phyloP scores from a whole-genome alignment of 768 basidiomycete species.

The Hygrophoropsis aurantiaca region DNA sequence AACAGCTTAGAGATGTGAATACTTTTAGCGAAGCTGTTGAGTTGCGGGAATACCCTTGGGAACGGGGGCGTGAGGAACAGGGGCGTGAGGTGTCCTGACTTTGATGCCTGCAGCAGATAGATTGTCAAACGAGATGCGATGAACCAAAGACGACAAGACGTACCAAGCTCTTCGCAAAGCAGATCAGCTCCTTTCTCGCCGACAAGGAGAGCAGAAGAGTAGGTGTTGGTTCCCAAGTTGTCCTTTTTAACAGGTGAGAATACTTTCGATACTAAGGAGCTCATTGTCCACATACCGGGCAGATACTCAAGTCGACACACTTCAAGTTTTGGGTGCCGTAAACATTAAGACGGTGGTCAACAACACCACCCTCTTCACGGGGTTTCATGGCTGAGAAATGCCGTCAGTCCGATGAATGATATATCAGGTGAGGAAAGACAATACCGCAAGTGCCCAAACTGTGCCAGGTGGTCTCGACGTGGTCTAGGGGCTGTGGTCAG shows the following conservation, averaged over 20 bases:
- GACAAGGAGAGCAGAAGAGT: constrained; percentile 67
- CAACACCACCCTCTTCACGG: constrained; percentile 62
- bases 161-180: constrained; percentile 63
- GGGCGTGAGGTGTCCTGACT: constrained; percentile 61
- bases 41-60: constrained; percentile 52
- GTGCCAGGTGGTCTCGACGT: constrained; percentile 81
- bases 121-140: neutral
- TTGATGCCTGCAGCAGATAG: constrained; percentile 47
- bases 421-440: neutral
- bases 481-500: constrained; percentile 31
- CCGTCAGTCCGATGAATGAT: neutral
- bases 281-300: constrained; percentile 50
- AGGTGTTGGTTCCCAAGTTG: constrained; percentile 72
- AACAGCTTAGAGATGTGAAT: too few relatives aligned
- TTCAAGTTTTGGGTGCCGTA: constrained; percentile 68
- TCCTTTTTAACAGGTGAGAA: constrained; percentile 38
- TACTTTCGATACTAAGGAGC: neutral
- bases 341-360: constrained; percentile 62
- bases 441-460: constrained; percentile 43
- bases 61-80: constrained; percentile 66
- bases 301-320: constrained; percentile 67
- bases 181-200: constrained; percentile 70
- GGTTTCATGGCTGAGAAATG: constrained; percentile 58
- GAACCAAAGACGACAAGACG: constrained; percentile 8
- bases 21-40: constrained; percentile 27